Evolutionary conservation across 73 alveolate species (phyloP), one percentile per base, ranked within the genome.

Genomic region (Paramecium primaurelia): DNA sequence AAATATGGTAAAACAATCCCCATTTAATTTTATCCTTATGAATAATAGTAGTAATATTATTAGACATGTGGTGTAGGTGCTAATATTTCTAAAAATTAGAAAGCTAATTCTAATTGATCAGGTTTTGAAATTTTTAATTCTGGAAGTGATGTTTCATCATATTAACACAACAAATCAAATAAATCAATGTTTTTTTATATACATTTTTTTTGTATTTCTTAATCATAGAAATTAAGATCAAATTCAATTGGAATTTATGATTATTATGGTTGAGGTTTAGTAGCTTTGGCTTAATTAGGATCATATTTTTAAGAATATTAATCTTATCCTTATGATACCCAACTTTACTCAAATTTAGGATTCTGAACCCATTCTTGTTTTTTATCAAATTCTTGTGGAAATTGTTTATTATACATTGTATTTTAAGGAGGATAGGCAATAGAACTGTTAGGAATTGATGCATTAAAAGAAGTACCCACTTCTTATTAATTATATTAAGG

Each of bases 71-170:
- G 71, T 10, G 71, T 45, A 20, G 91, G 91, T 3, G 75, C 75
- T 44, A 38, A 25, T 26, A 80, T 80, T 44, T 80, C 91, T 47
- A 80, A 49, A 45, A 80, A 80, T 20, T 26, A 20, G 16, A 80
- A 80, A 5, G 58, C 91, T 22, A 26, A 18, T 80, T 80, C 71
- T 45, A 80, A 80, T 40, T 80, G 34, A 8, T 42, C 45, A 40
- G 58, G 47, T 8, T 20, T 47, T 18, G 91, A 28, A 16, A 80
- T 26, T 28, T 80, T 80, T 14, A 80, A 47, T 20, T 80, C 91
- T 80, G 91, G 91, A 25, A 49, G 44, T 18, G 49, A 12, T 44
- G 77, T 80, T 26, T 80, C 58, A 80, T 80, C 91, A 49, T 80
- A 80, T 80, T 80, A 18, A 80, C 91, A 80, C 12, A 80, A 3